Conservation (phyloP, 192 early-diverging fungal species). For the Backusella liffmaniae region DNA sequence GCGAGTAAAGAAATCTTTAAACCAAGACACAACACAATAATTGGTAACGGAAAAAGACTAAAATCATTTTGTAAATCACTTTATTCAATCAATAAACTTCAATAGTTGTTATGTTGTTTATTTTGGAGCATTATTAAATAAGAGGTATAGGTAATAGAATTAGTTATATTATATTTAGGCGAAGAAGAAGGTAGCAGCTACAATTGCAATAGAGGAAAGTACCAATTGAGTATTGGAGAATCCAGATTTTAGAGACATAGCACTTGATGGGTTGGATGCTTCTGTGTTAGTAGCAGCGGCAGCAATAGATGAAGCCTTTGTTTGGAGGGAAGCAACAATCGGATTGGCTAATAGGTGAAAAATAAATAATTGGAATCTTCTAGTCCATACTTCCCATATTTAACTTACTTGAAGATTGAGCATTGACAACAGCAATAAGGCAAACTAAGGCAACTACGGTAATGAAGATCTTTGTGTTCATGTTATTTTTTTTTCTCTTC, state of each 20-base stretch:
- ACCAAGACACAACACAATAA: neutral
- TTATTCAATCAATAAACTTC: neutral
- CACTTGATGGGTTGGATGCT: neutral
- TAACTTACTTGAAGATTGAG: neutral
- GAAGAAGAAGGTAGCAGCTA: neutral
- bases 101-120: neutral
- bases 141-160: neutral
- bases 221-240: neutral
- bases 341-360: neutral
- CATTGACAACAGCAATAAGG: neutral
- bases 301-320: neutral
- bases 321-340: neutral
- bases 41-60: neutral
- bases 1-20: neutral
- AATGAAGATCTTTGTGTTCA: neutral
- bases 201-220: neutral
- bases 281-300: neutral
- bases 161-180: neutral
- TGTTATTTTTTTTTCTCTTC: neutral
- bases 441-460: neutral
- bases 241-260: neutral
- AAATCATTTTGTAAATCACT: neutral
- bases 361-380: neutral
- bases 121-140: neutral
- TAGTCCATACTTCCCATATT: neutral